Evolutionary conservation across 495 filamentous ascomycete genomes (phyloP).

Genomic region (Chaetomidium leptoderma): DNA sequence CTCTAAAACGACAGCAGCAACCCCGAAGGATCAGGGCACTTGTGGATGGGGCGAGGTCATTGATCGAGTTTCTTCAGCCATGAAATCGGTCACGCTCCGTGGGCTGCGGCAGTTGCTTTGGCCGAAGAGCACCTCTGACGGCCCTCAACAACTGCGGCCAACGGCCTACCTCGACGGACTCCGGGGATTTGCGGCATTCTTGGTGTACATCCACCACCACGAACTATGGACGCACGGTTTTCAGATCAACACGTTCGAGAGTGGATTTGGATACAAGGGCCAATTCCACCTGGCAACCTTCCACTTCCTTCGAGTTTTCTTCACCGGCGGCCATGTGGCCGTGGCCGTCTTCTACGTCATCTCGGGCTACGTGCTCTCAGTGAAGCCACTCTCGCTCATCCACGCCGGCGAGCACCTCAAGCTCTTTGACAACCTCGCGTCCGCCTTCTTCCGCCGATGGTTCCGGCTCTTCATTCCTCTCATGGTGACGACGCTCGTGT

Average conservation of each 20-base stretch:
- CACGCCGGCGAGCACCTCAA: constrained; percentile 32
- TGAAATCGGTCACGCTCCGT: constrained; percentile 22
- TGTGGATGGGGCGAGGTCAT: constrained; percentile 1
- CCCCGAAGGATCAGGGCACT: background rate
- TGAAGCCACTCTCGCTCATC: constrained; percentile 47
- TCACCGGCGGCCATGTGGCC: constrained; percentile 48
- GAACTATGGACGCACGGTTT: constrained; percentile 38
- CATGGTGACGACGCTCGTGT: constrained; percentile 46
- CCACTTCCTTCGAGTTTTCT: constrained; percentile 34
- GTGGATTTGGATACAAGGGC: constrained; percentile 33
- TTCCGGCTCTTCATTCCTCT: constrained; percentile 35
- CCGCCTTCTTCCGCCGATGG: constrained; percentile 36
- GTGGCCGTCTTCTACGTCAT: constrained; percentile 51
- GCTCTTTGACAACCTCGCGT: constrained; percentile 31
- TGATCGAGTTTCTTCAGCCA: constrained; percentile 4
- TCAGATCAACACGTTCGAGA: constrained; percentile 31
- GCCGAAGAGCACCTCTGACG: constrained; percentile 17
- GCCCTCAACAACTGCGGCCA: constrained; percentile 23
- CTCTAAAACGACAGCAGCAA: background rate
- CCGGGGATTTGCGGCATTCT: constrained; percentile 42
- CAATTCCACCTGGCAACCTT: constrained; percentile 40
- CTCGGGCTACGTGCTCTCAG: constrained; percentile 49
- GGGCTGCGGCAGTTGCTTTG: constrained; percentile 24
- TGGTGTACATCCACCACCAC: constrained; percentile 48
- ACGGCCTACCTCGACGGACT: constrained; percentile 49